A percentile compares a stretch with the other conserved stretches of the same genome.
phyloP scores from a whole-genome alignment of 352 stramenopile species.

The Pythium graminicola region DNA sequence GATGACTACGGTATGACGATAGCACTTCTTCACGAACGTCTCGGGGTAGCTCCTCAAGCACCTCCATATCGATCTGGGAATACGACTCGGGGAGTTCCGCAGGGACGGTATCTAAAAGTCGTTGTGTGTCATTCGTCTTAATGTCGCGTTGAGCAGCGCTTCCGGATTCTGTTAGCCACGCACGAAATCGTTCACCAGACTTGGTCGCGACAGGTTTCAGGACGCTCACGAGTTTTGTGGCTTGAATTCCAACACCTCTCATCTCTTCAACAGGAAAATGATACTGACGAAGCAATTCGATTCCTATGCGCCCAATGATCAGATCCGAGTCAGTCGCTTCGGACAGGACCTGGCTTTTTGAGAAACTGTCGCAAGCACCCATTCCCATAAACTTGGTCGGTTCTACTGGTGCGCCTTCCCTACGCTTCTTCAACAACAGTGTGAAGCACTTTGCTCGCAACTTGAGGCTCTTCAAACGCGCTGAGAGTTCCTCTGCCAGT shows the following conservation, averaged over 20 bases:
- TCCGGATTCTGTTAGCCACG: constrained; percentile 40
- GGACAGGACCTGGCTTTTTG: constrained; percentile 54
- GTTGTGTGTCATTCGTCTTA: background rate
- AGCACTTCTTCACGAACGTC: constrained; percentile 57
- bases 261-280: constrained; percentile 55
- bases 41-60: constrained; percentile 53
- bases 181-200: constrained; percentile 41
- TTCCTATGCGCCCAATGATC: constrained; percentile 41
- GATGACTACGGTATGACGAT: constrained; percentile 18
- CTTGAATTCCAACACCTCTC: constrained; percentile 69
- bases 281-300: constrained; percentile 57
- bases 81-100: constrained; percentile 20
- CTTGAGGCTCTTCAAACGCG: constrained; percentile 51
- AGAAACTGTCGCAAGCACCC: constrained; percentile 82
- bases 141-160: background rate
- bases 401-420: constrained; percentile 55
- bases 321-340: constrained; percentile 50
- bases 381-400: constrained; percentile 85
- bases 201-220: constrained; percentile 18
- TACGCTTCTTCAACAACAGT: constrained; percentile 78
- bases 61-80: constrained; percentile 59
- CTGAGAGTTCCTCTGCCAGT: constrained; percentile 65
- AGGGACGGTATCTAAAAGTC: background rate
- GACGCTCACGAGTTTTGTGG: constrained; percentile 48
- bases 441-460: constrained; percentile 63